Base-by-base conservation (phyloP, 1,139 yeast species). In the Martiniozyma asiatica region DNA sequence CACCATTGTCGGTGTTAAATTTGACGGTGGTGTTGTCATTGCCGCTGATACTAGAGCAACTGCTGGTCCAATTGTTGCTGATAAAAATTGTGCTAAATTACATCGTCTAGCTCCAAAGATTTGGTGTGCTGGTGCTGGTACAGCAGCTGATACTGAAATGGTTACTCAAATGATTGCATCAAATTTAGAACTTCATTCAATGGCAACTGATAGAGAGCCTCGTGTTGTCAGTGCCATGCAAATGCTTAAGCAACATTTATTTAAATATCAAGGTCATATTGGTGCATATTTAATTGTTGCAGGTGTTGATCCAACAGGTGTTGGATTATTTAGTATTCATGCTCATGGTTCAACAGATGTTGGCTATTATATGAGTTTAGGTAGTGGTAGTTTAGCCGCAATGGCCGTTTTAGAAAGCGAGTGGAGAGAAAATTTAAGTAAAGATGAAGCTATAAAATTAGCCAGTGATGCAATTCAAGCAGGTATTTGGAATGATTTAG, bases 91-190 rank as follows among this genome's bases (percentile, higher is more conserved):
- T 66, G 96, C 87, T 53, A 89, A 89, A 59, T 65, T 89, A 42
- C 98, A 89, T 59, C 64, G 94, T 47, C 70, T 89, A 45, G 71
- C 96, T 3, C 96, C 98, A 9, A 71, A 69, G 51, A 89, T 89
- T 50, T 89, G 98, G 98, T 89, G 97, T 72, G 96, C 96, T 33
- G 98, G 98, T 47, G 98, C 98, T 4, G 98, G 98, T 55, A 89
- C 98, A 13, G 98, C 98, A 26, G 98, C 98, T n/a, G 98, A 89
- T 54, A 89, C 96, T 8, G 97, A 89, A 54, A 79, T 80, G 81
- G 94, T 82, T 18, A 89, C 98, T 6, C 94, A 84, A 56, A 66
- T 89, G 51, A 85, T 85, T 46, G 74, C 87, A 19, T 82, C 94
- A 29, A 87, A 87, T 54, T 63, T 89, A 44, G 98, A 89, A 56